A percentile compares a stretch with the other conserved stretches of the same genome.
Evolutionary conservation across 345 rosid genomes (phyloP).

Genomic region (Populus deltoides): DNA sequence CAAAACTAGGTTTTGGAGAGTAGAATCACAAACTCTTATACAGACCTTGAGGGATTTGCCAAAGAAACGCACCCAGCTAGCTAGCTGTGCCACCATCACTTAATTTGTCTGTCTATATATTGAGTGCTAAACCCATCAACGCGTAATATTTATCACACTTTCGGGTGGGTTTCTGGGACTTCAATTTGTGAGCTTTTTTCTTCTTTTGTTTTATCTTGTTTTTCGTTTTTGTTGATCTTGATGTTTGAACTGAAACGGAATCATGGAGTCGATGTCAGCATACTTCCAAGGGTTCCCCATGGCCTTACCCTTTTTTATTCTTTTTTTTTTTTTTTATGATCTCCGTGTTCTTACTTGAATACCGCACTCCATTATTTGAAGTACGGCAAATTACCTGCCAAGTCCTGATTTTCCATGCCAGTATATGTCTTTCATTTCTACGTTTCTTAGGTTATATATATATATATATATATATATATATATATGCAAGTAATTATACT

Average conservation of each 20-base stretch:
- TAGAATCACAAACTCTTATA: background rate
- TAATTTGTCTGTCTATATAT: background rate
- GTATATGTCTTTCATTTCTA: too few relatives aligned
- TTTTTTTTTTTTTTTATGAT: background rate
- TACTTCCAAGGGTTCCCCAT: background rate
- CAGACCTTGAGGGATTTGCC: background rate
- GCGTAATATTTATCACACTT: background rate
- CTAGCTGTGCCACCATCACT: background rate
- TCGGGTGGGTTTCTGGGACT: background rate
- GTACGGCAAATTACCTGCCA: too few relatives aligned
- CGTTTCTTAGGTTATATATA: too few relatives aligned
- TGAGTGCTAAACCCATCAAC: background rate
- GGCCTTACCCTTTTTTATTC: background rate
- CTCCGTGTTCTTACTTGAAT: too few relatives aligned
- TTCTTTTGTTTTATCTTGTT: background rate
- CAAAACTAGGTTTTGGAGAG: background rate
- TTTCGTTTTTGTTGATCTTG: background rate
- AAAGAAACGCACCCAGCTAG: too few relatives aligned
- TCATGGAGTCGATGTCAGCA: background rate
- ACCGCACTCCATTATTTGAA: too few relatives aligned
- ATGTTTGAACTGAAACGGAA: background rate
- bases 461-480: too few relatives aligned
- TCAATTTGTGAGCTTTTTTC: background rate
- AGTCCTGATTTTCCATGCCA: too few relatives aligned
- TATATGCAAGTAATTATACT: too few relatives aligned